These are phyloP conservation scores for Quercus engelmannii DNA, from an alignment of 306 rosid species.

Conservation along the genomic window DNA sequence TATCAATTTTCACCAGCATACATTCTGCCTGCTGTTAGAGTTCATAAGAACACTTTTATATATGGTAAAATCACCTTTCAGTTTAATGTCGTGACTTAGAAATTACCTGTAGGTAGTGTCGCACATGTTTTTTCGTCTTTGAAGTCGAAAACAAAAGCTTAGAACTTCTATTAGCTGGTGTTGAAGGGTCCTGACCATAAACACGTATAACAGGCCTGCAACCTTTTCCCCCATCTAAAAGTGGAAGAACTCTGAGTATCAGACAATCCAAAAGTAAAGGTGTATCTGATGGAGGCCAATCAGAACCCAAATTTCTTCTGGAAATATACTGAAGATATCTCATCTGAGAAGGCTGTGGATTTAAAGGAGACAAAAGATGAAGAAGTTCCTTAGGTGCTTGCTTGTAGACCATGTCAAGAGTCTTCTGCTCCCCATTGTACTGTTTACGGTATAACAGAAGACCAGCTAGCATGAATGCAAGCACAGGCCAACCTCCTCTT, in stretches of 20 bases:
- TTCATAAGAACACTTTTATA: constrained; percentile 37
- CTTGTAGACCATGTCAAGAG: constrained; percentile 96
- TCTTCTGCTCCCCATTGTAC: constrained; percentile 87
- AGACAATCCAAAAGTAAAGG: constrained; percentile 78
- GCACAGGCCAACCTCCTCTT: constrained; percentile 98
- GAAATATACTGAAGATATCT: constrained; percentile 98
- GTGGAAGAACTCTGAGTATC: constrained; percentile 79
- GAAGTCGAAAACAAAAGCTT: constrained; percentile 80
- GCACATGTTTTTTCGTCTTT: constrained; percentile 46
- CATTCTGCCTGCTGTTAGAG: constrained; percentile 86
- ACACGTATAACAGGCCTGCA: constrained; percentile 80
- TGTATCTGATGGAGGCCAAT: constrained; percentile 92
- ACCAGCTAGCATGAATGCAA: constrained; percentile 97
- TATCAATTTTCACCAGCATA: constrained; percentile 75
- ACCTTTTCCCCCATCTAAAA: constrained; percentile 72
- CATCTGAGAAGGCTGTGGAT: constrained; percentile 95
- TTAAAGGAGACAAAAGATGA: constrained; percentile 69
- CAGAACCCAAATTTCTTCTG: constrained; percentile 74
- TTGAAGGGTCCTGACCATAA: constrained; percentile 84
- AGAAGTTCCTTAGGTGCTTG: constrained; percentile 97
- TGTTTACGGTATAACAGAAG: constrained; percentile 85
- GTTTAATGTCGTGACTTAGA: constrained; percentile 25
- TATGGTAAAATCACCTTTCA: constrained; percentile 22
- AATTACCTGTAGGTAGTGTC: constrained; percentile 79
- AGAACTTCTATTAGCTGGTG: constrained; percentile 67